A percentile compares a stretch with the other conserved stretches of the same genome.
Evolutionary conservation across 371 early-diverging fungal genomes (phyloP).

Genomic region (Nematocida major): DNA sequence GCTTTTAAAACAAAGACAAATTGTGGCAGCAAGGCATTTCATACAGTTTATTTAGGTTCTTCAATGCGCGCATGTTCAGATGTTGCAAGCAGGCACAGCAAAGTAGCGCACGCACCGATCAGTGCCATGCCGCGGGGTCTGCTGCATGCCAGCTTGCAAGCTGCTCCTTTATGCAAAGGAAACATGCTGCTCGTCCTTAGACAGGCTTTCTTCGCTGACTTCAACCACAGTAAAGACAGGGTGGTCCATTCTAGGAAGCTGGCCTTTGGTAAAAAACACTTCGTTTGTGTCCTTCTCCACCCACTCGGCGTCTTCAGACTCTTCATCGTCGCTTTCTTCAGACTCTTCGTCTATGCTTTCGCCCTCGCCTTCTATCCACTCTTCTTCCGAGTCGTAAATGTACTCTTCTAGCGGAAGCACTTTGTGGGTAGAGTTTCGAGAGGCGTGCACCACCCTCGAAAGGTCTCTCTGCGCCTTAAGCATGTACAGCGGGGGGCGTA

Average conservation of each 20-base stretch:
- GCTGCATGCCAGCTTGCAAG: too few relatives aligned
- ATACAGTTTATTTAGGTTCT: too few relatives aligned
- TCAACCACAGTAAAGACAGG: slow-evolving; percentile 10
- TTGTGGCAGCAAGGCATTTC: too few relatives aligned
- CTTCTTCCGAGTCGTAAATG: slow-evolving; percentile 49
- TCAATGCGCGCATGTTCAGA: too few relatives aligned
- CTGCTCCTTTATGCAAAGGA: too few relatives aligned
- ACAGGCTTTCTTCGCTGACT: not conserved
- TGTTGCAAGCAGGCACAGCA: too few relatives aligned
- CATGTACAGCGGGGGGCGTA: slow-evolving; percentile 24
- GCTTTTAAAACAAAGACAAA: too few relatives aligned
- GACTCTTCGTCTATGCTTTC: slow-evolving; percentile 40
- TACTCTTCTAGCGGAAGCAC: slow-evolving; percentile 36
- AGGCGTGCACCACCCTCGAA: not conserved
- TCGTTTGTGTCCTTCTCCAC: slow-evolving; percentile 46
- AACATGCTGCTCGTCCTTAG: not conserved
- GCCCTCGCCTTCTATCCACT: slow-evolving; percentile 51
- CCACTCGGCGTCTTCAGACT: slow-evolving; percentile 30
- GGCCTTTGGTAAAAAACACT: slow-evolving; percentile 20
- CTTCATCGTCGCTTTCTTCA: slow-evolving; percentile 39
- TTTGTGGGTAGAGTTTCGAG: not conserved
- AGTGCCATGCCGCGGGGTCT: too few relatives aligned
- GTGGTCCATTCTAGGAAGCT: slow-evolving; percentile 40
- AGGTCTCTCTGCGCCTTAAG: not conserved
- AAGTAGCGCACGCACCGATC: too few relatives aligned